A percentile compares a stretch with the other conserved stretches of the same genome.
These are phyloP conservation scores for Neofusicoccum umdonicola DNA, from an alignment of 2,329 filamentous ascomycete genomes.

Conservation along the genomic window DNA sequence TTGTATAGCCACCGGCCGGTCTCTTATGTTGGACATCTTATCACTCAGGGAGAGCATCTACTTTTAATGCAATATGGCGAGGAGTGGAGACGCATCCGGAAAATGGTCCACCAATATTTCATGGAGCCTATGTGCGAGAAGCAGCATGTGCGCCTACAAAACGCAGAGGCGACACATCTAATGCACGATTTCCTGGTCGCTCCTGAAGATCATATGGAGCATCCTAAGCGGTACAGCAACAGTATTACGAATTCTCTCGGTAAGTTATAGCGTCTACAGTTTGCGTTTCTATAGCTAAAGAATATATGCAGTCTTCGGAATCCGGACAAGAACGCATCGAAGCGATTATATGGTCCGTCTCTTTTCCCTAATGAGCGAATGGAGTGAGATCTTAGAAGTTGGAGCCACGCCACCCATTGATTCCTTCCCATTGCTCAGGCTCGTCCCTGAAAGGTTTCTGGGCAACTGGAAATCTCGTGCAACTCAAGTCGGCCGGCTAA, in stretches of 20 bases:
- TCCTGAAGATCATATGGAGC: not conserved
- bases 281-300: not conserved
- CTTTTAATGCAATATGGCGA: too few species aligned
- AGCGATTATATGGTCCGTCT: not conserved
- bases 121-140: too few species aligned
- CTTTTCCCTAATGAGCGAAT: not conserved
- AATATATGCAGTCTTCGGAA: not conserved
- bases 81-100: too few species aligned
- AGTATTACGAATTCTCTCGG: not conserved
- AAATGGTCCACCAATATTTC: too few species aligned
- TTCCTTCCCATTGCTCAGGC: constrained; percentile 30
- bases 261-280: not conserved
- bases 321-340: not conserved
- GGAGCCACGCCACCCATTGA: constrained; percentile 8
- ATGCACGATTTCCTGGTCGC: too few species aligned
- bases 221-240: not conserved
- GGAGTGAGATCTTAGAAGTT: not conserved
- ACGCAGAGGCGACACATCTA: too few species aligned
- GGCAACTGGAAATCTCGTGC: constrained; percentile 21
- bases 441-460: constrained; percentile 33
- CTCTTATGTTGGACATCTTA: too few species aligned
- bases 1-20: too few species aligned
- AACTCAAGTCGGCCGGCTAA: too few species aligned
- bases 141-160: too few species aligned
- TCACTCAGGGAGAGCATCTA: too few species aligned